A percentile compares a stretch with the other conserved stretches of the same genome.
Conservation (phyloP, 2,329 filamentous ascomycete species). For the Colletotrichum horii region DNA sequence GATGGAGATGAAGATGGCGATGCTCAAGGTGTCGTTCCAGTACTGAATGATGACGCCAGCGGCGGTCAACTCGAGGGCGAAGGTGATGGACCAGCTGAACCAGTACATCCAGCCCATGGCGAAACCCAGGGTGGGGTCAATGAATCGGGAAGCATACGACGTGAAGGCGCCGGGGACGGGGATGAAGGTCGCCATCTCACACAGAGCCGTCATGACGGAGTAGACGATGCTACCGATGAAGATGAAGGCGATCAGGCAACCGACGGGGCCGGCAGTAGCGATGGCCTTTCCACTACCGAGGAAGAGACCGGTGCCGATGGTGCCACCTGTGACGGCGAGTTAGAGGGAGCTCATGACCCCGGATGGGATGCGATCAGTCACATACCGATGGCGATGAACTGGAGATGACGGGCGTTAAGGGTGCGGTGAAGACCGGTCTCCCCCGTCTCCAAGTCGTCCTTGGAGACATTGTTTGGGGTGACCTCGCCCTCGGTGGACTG, state of each 20-base stretch:
- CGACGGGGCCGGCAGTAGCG: slow-evolving; percentile 67
- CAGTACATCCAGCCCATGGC: slow-evolving; percentile 86
- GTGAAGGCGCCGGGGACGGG: slow-evolving; percentile 80
- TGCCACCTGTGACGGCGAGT: slow-evolving; percentile 45
- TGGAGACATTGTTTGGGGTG: slow-evolving; percentile 18
- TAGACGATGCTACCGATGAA: slow-evolving; percentile 77
- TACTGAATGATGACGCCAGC: slow-evolving; percentile 79
- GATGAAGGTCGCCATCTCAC: slow-evolving; percentile 79
- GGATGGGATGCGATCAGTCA: not conserved
- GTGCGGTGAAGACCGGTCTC: slow-evolving; percentile 39
- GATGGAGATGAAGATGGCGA: slow-evolving; percentile 75
- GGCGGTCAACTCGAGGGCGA: slow-evolving; percentile 74
- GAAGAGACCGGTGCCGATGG: slow-evolving; percentile 77
- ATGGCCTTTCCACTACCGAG: slow-evolving; percentile 70
- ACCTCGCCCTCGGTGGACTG: slow-evolving; percentile 17
- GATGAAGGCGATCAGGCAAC: slow-evolving; percentile 70
- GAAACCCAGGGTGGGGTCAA: slow-evolving; percentile 75
- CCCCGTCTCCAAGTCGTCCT: slow-evolving; percentile 41
- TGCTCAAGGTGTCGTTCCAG: slow-evolving; percentile 67
- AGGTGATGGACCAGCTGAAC: slow-evolving; percentile 79
- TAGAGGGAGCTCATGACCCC: not conserved
- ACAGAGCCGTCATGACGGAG: slow-evolving; percentile 73
- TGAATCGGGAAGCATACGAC: slow-evolving; percentile 76
- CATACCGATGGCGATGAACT: slow-evolving; percentile 54
- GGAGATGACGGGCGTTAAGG: slow-evolving; percentile 46